Conservation (phyloP, 2,329 filamentous ascomycete genomes). For the Juglanconis juglandina region DNA sequence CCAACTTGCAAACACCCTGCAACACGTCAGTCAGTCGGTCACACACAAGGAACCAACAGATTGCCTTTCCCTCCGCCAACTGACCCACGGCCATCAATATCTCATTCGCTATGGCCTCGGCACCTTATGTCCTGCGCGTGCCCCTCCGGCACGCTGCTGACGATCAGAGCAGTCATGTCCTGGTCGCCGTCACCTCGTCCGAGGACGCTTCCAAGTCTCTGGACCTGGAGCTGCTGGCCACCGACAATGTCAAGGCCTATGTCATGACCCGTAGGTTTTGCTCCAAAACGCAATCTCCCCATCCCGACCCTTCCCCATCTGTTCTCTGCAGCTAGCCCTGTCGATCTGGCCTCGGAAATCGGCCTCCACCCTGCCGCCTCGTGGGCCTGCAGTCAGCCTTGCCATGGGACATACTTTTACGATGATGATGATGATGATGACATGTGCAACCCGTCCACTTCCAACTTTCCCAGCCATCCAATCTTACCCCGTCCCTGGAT, state of each 20-base stretch:
- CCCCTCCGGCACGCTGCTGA: background rate
- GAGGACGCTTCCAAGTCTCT: background rate
- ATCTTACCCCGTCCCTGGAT: too few relatives aligned
- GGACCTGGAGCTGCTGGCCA: conserved; percentile 14
- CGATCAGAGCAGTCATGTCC: conserved; percentile 6
- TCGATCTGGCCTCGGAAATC: conserved; percentile 13
- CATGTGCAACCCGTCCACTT: conserved; percentile 46
- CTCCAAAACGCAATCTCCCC: background rate
- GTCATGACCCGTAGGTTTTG: conserved; percentile 10
- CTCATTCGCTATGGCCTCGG: background rate
- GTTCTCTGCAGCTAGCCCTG: conserved; percentile 10
- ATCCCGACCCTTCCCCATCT: background rate
- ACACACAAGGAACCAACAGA: too few relatives aligned
- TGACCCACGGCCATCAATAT: background rate
- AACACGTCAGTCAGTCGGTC: too few relatives aligned
- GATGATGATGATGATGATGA: background rate
- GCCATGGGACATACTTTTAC: background rate
- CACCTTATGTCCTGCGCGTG: background rate
- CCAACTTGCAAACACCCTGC: too few relatives aligned
- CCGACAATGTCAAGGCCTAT: conserved; percentile 11
- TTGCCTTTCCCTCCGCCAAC: background rate
- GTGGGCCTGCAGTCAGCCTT: background rate
- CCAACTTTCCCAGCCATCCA: conserved; percentile 51
- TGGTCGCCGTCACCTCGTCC: conserved; percentile 8
- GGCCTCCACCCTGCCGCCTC: background rate